Evolutionary conservation across 2,329 filamentous ascomycete species (phyloP), one percentile per base, ranked within the genome.

Genomic region (Fusarium coicis): DNA sequence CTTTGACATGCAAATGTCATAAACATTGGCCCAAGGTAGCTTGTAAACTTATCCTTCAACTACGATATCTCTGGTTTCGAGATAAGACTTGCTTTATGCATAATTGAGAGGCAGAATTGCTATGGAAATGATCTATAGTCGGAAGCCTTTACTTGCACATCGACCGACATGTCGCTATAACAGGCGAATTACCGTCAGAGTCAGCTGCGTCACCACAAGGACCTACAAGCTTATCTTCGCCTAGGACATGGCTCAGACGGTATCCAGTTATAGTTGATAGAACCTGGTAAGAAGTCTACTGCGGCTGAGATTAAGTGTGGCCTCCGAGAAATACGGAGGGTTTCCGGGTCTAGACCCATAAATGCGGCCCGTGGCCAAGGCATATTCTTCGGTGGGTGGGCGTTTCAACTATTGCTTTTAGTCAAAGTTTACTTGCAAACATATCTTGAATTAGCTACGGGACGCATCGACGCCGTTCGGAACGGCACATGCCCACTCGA

Each of bases 391-490:
- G 34, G 43, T 58, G 52, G n/a, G 44, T 43, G 44, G 57, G 47
- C 44, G 36, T 53, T 59, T 28, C 36, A 52, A 56, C 46, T 68
- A 56, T 69, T 52, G 44, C 37, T 44, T 40, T 47, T 73, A 66
- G 62, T 46, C 37, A 59, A 55, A 63, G 46, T 56, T 44, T 74
- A 56, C 63, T 65, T 63, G 59, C 46, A 28, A 50, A 37, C 9
- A 49, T 37, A 21, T 18, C 28, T 57, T 40, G 19, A 40, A n/a
- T 46, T 34, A 40, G 53, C 56, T 50, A 56, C 69, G 63, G 70
- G 49, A 70, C 65, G 74, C 61, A 70, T 74, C 68, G 66, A 68
- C 54, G 42, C 57, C 53, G 61, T 49, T 49, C 73, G 71, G 73
- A 65, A 70, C 73, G 74, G 70, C 71, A 74, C 74, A 68, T 72